Conservation (phyloP, 169 alveolate genomes). For the Cardiosporidium cionae region DNA sequence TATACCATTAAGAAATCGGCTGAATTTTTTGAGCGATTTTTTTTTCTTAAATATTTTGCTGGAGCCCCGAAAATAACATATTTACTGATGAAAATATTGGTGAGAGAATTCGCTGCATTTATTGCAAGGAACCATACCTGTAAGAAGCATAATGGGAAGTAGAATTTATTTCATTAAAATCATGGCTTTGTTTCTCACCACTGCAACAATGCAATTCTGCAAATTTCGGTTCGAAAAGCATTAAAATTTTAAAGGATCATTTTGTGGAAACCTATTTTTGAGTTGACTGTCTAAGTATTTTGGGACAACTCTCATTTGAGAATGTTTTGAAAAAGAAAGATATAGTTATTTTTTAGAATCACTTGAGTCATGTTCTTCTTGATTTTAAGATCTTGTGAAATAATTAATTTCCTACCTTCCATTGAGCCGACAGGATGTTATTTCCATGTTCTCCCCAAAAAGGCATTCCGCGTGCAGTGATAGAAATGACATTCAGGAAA, state of each 20-base stretch:
- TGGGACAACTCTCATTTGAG: no score
- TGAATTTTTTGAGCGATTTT: not conserved
- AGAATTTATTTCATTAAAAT: no score
- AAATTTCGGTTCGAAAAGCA: no score
- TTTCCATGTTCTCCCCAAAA: slow-evolving; percentile 71
- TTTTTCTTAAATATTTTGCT: not conserved
- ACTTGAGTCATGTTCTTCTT: no score
- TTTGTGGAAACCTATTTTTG: no score
- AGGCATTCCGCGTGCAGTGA: slow-evolving; percentile 69
- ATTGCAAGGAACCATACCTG: not conserved
- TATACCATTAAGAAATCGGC: not conserved
- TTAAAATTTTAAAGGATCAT: no score
- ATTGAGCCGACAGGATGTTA: slow-evolving; percentile 50
- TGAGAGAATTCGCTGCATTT: not conserved
- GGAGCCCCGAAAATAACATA: not conserved
- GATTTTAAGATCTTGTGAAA: not conserved
- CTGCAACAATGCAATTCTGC: no score
- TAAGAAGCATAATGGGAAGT: no score
- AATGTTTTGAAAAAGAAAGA: no score
- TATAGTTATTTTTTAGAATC: no score
- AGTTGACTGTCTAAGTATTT: no score
- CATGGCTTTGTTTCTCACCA: no score
- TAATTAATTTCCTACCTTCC: slow-evolving; percentile 34
- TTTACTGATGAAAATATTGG: not conserved
- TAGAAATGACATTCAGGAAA: slow-evolving; percentile 51